Conservation (phyloP, 345 rosid species). For the Sonneratia alba region DNA sequence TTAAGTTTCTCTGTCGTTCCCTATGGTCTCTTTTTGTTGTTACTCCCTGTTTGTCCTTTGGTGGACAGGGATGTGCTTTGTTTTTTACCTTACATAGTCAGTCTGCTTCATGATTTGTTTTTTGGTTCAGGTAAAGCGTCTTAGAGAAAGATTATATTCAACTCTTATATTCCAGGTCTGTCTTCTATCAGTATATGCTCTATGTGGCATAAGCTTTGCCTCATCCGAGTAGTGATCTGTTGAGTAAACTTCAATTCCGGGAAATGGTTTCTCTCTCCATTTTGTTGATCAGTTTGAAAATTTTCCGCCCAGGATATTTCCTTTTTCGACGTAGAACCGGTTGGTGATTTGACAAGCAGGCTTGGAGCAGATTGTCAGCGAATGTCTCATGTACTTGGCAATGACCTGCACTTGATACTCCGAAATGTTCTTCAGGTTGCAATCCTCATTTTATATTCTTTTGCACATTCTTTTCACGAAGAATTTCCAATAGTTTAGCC, state of each 20-base stretch:
- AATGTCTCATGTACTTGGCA: constrained; percentile 37
- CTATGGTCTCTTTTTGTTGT: background rate
- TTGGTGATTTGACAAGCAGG: constrained; percentile 47
- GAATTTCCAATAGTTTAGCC: background rate
- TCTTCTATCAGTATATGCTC: background rate
- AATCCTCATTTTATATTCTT: background rate
- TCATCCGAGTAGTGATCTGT: background rate
- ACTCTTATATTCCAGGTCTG: constrained; percentile 38
- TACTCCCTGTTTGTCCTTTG: background rate
- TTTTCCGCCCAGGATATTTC: constrained; percentile 30
- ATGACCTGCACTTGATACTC: constrained; percentile 34
- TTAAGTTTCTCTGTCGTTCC: background rate
- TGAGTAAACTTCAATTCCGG: background rate
- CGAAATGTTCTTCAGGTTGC: constrained; percentile 47
- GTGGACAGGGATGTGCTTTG: background rate
- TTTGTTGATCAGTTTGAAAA: background rate
- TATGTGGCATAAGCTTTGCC: background rate
- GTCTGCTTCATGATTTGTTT: constrained; percentile 4
- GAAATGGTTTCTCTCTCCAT: background rate
- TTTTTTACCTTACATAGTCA: background rate
- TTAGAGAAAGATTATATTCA: constrained; percentile 32
- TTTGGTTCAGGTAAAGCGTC: constrained; percentile 34
- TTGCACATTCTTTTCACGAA: background rate
- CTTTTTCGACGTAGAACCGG: constrained; percentile 38
- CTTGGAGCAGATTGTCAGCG: constrained; percentile 48